Base-by-base conservation (phyloP, 2,329 filamentous ascomycete species). In the Thielaviopsis ethacetica region DNA sequence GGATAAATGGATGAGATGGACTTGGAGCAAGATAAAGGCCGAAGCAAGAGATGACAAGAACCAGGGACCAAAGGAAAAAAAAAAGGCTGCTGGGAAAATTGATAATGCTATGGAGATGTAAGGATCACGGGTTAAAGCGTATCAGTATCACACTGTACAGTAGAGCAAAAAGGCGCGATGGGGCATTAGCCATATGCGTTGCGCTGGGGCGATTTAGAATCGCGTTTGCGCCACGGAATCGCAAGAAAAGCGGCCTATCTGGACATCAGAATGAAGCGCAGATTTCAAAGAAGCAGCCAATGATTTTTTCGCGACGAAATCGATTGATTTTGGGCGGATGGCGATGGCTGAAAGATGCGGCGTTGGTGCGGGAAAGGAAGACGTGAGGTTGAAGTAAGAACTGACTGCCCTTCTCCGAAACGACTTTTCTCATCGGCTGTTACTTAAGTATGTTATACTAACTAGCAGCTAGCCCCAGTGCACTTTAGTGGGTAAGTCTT, bases 341-440 rank as follows among this genome's bases (percentile, higher is more conserved):
- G 59, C 53, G 59, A 61, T 61, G 59, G 59, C 44, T 47, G 41
- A 54, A 55, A 58, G 53, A 54, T 54, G 68, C 69, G 68, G 68
- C 66, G 69, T 74, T 77, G 77, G 74, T 70, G 71, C 72, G 72
- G 76, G 71, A 71, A 71, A 72, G 72, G 71, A 69, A 76, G 73
- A 74, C 72, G 71, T 79, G 78, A 81, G 73, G 77, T 81, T 76
- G 71, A 75, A 72, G 71, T 58, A 47, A 47, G 30, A 59, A 56
- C 50, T 44, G 38, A 56, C 50, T 44, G 38, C 38, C 38, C 38
- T 44, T 44, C 44, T 49, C 7, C 15, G 44, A 49, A 21, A 4
- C 17, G 44, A 19, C 44, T 49, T 49, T 49, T 49, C n/a, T 49
- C 17, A 49, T 19, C n/a, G 17, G 19, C 44, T 49, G 17, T 49